Evolutionary conservation across 768 basidiomycete genomes (phyloP).

Genomic region (Cubamyces sp.): DNA sequence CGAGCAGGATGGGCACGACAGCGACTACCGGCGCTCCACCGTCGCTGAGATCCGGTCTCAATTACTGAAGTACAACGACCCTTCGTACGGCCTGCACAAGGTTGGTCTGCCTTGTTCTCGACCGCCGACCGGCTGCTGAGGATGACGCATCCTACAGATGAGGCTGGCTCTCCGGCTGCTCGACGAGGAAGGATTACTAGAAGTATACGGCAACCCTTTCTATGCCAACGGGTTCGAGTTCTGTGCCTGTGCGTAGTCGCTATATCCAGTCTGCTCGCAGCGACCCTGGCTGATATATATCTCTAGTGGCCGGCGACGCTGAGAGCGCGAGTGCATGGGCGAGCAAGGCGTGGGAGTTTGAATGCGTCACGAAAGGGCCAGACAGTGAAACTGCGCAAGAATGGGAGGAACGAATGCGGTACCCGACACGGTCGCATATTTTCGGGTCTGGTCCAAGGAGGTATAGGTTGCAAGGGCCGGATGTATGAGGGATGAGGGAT

Average conservation of each 20-base stretch:
- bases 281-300: background rate
- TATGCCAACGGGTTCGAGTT: background rate
- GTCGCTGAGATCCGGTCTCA: too few species aligned
- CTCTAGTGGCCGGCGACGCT: slow-evolving; percentile 1
- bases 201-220: background rate
- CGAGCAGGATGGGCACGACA: background rate
- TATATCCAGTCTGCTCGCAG: background rate
- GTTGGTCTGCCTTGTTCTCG: background rate
- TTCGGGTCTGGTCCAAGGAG: too few species aligned
- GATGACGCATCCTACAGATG: background rate
- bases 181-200: background rate
- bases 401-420: too few species aligned
- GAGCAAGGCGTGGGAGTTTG: slow-evolving; percentile 8
- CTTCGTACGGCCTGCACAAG: background rate
- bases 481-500: too few species aligned
- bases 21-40: background rate
- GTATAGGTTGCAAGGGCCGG: too few species aligned
- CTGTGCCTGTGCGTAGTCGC: background rate
- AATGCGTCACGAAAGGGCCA: background rate
- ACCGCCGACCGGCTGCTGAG: too few species aligned
- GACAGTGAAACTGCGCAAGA: background rate
- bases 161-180: background rate
- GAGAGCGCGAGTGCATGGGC: slow-evolving; percentile 6
- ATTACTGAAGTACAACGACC: too few species aligned
- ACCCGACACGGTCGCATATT: too few species aligned